phyloP scores from a whole-genome alignment of 345 rosid species.

The Bretschneidera sinensis region DNA sequence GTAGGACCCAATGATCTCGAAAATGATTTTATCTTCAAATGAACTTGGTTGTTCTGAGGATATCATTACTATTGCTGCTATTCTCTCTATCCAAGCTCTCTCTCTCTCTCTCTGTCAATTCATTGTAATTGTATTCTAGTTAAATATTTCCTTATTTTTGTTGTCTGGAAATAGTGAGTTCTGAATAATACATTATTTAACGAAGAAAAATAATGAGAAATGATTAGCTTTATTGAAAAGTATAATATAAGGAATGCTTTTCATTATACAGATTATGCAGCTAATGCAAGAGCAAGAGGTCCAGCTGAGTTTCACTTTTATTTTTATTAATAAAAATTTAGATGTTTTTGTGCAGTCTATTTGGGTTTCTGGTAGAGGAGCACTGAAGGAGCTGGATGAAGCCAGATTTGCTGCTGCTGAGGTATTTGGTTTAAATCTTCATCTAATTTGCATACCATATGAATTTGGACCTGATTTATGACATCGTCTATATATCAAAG shows the following conservation, averaged over 20 bases:
- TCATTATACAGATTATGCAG: too few species aligned
- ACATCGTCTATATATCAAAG: not conserved
- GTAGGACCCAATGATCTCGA: constrained; percentile 90
- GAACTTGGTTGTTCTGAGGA: constrained; percentile 90
- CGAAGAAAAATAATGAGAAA: not conserved
- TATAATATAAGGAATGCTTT: too few species aligned
- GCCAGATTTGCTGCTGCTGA: constrained; percentile 98
- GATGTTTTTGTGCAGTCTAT: constrained; percentile 56
- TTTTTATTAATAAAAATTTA: constrained; percentile 1
- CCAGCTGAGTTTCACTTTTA: not conserved
- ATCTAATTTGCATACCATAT: not conserved
- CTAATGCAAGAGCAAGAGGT: too few species aligned
- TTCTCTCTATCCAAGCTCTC: constrained; percentile 74
- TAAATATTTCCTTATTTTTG: too few species aligned
- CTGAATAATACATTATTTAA: not conserved
- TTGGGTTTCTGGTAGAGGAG: constrained; percentile 79
- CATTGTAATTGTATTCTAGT: too few species aligned
- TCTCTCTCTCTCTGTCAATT: constrained; percentile 3
- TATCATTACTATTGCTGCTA: constrained; percentile 75
- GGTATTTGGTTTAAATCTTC: constrained; percentile 36
- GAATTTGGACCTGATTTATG: not conserved
- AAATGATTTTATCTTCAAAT: constrained; percentile 88
- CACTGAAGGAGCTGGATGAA: constrained; percentile 82
- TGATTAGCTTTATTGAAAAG: too few species aligned
- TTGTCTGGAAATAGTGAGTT: too few species aligned